A percentile compares a stretch with the other conserved stretches of the same genome.
phyloP scores from a whole-genome alignment of 768 basidiomycete species.

The Russula lepida region DNA sequence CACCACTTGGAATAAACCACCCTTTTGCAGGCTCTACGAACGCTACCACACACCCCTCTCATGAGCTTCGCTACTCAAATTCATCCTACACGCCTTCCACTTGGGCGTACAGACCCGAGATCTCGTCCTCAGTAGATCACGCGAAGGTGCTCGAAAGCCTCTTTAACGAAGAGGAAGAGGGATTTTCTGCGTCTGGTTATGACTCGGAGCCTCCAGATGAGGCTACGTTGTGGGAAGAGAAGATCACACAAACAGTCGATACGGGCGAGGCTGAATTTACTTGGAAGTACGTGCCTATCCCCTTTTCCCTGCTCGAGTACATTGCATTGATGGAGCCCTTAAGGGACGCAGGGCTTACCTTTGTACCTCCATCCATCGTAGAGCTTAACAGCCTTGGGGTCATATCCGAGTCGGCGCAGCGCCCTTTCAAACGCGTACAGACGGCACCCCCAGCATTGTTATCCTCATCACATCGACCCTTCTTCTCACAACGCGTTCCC shows the following conservation, averaged over 20 bases:
- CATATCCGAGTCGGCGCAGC: neutral
- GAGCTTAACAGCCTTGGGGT: slow-evolving; percentile 15
- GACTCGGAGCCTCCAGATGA: slow-evolving; percentile 13
- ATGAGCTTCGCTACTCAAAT: slow-evolving; percentile 16
- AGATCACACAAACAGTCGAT: slow-evolving; percentile 12
- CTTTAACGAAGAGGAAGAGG: slow-evolving; percentile 12
- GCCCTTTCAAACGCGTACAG: slow-evolving; percentile 14
- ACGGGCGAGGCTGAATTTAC: slow-evolving; percentile 14
- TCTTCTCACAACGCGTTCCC: neutral
- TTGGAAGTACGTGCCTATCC: slow-evolving; percentile 3
- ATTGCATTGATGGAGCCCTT: neutral
- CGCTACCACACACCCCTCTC: slow-evolving; percentile 10
- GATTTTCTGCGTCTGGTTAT: neutral
- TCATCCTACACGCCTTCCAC: slow-evolving; percentile 9
- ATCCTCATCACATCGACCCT: slow-evolving; percentile 2
- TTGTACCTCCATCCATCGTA: slow-evolving; percentile 5
- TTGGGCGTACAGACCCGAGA: slow-evolving; percentile 1
- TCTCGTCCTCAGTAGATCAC: neutral
- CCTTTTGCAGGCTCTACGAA: slow-evolving; percentile 16
- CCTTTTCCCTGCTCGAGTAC: neutral
- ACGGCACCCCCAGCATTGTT: slow-evolving; percentile 13
- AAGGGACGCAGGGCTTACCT: slow-evolving; percentile 9
- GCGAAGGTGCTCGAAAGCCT: slow-evolving; percentile 8
- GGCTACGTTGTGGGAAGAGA: slow-evolving; percentile 8
- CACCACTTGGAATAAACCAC: slow-evolving; percentile 1